These are phyloP conservation scores for Fusarium sp. DNA, from an alignment of 2,329 filamentous ascomycete species.

Conservation along the genomic window DNA sequence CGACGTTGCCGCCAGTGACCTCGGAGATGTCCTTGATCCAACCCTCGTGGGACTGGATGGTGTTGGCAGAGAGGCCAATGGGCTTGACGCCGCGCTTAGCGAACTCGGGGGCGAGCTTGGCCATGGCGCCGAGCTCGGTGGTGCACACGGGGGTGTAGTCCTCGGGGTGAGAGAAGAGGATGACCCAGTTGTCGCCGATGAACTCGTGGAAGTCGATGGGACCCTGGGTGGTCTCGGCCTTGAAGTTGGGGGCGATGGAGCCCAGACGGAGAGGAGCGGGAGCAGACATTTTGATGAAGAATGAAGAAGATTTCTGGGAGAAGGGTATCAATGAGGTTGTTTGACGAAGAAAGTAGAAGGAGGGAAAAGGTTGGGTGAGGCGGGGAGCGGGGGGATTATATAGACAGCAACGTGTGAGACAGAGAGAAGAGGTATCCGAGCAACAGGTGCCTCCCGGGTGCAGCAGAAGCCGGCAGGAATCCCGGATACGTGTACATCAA, in stretches of 20 bases:
- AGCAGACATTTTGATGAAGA: conserved; percentile 49
- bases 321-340: background rate
- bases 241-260: conserved; percentile 83
- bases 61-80: conserved; percentile 92
- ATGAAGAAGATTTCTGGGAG: conserved; percentile 6
- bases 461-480: background rate
- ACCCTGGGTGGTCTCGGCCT: conserved; percentile 84
- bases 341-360: background rate
- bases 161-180: conserved; percentile 88
- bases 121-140: conserved; percentile 93
- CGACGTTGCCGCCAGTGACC: conserved; percentile 78
- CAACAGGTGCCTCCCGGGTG: too few relatives aligned
- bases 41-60: conserved; percentile 83
- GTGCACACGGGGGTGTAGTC: conserved; percentile 98
- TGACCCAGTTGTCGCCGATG: conserved; percentile 83
- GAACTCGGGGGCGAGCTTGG: conserved; percentile 91
- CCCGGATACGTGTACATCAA: conserved; percentile 6
- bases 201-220: conserved; percentile 88
- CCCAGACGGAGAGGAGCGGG: conserved; percentile 72
- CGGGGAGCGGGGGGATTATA: conserved; percentile 36
- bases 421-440: too few relatives aligned
- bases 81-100: conserved; percentile 90
- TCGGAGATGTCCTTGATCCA: conserved; percentile 95
- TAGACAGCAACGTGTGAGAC: conserved; percentile 22
- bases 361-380: conserved; percentile 4